phyloP scores from a whole-genome alignment of 2,329 filamentous ascomycete species.

The Cladosporium sp. region DNA sequence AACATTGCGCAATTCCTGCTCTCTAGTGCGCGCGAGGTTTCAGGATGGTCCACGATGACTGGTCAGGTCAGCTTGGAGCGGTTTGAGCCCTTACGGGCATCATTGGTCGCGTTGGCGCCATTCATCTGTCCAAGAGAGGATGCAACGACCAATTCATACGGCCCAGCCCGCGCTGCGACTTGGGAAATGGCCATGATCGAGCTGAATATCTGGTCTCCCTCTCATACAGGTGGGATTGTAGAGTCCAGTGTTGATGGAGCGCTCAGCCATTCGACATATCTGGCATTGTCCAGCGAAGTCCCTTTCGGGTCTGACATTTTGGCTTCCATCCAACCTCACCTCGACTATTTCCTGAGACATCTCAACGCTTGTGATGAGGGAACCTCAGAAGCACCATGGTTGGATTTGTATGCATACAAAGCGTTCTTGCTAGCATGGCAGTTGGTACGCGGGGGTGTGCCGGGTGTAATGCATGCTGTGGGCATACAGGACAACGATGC shows the following conservation, averaged over 20 bases:
- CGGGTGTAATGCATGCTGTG: conserved; percentile 11
- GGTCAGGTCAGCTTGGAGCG: conserved; percentile 17
- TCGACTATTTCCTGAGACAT: conserved; percentile 16
- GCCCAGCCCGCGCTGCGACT: conserved; percentile 7
- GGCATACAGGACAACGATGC: not conserved
- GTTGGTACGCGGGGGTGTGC: not conserved
- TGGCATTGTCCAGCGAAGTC: conserved; percentile 5
- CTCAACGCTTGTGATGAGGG: not conserved
- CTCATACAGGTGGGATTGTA: conserved; percentile 16
- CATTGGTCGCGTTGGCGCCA: conserved; percentile 9
- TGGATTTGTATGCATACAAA: conserved; percentile 11
- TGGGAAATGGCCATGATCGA: conserved; percentile 21
- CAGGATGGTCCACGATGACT: conserved; percentile 19
- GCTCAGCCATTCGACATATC: conserved; percentile 11
- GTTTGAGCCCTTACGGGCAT: conserved; percentile 17
- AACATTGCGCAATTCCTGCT: conserved; percentile 19
- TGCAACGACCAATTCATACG: not conserved
- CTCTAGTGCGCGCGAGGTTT: conserved; percentile 17
- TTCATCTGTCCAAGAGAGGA: conserved; percentile 5
- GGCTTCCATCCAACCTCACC: conserved; percentile 10
- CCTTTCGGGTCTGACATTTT: conserved; percentile 4
- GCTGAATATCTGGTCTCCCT: conserved; percentile 18
- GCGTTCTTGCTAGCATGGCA: conserved; percentile 18
- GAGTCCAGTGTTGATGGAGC: conserved; percentile 10
- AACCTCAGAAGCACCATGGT: conserved; percentile 2